Evolutionary conservation across 2,329 filamentous ascomycete species (phyloP).

Genomic region (Aureobasidium namibiae): DNA sequence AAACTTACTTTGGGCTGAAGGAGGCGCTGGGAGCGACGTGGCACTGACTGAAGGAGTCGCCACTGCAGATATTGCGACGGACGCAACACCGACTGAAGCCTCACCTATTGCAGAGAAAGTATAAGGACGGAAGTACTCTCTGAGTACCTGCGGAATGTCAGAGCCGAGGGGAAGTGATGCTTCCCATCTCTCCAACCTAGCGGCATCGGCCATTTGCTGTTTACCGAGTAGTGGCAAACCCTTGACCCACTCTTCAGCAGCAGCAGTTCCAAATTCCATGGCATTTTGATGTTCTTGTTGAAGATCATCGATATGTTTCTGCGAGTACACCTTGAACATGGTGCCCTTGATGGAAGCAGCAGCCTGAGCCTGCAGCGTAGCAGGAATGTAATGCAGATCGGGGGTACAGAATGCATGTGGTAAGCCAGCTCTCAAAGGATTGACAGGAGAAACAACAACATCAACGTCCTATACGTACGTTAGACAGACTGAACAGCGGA

Average conservation of each 20-base stretch:
- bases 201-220: conserved; percentile 50
- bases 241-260: conserved; percentile 71
- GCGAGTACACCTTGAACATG: conserved; percentile 59
- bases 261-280: conserved; percentile 56
- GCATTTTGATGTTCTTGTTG: conserved; percentile 55
- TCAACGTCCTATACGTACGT: conserved; percentile 56
- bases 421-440: conserved; percentile 58
- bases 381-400: conserved; percentile 52
- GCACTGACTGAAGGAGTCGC: background rate
- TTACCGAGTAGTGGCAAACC: conserved; percentile 59
- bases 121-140: conserved; percentile 26
- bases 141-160: conserved; percentile 23
- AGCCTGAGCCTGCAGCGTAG: conserved; percentile 46
- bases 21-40: conserved; percentile 6
- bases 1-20: conserved; percentile 13
- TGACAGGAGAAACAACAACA: conserved; percentile 54
- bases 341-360: conserved; percentile 39
- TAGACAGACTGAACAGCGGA: conserved; percentile 15
- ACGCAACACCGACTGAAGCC: background rate
- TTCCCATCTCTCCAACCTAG: conserved; percentile 71
- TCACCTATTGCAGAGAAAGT: conserved; percentile 12
- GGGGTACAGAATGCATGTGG: conserved; percentile 59
- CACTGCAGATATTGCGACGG: background rate
- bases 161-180: conserved; percentile 25
- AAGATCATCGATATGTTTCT: conserved; percentile 54